Evolutionary conservation across 2,329 filamentous ascomycete genomes (phyloP).

Genomic region (Alternaria sp.): DNA sequence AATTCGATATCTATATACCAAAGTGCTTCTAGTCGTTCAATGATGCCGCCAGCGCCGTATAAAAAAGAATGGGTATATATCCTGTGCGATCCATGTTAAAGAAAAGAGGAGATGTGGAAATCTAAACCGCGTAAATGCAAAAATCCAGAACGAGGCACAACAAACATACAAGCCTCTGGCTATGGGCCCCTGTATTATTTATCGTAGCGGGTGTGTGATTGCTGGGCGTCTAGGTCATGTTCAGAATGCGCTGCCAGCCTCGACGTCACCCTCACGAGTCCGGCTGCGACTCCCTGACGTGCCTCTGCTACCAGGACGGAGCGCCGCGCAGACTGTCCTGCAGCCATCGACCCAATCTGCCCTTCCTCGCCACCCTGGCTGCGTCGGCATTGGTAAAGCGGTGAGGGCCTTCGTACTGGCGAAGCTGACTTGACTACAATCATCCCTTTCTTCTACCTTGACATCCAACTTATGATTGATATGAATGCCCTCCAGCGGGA

Average conservation of each 20-base stretch:
- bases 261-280: slow-evolving; percentile 12
- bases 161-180: neutral
- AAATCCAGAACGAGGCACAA: neutral
- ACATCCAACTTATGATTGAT: slow-evolving; percentile 32
- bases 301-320: slow-evolving; percentile 19
- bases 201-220: neutral
- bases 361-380: slow-evolving; percentile 7
- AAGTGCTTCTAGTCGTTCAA: neutral
- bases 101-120: neutral
- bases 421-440: slow-evolving; percentile 27
- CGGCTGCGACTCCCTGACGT: slow-evolving; percentile 5
- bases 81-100: neutral
- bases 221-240: neutral
- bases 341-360: slow-evolving; percentile 27
- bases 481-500: slow-evolving; percentile 34
- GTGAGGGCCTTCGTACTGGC: slow-evolving; percentile 32
- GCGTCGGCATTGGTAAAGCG: slow-evolving; percentile 17
- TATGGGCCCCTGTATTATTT: neutral
- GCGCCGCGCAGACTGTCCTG: slow-evolving; percentile 26
- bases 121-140: neutral
- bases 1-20: neutral
- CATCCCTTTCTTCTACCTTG: slow-evolving; percentile 29
- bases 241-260: slow-evolving; percentile 5
- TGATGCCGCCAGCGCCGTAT: neutral
- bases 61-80: neutral